These are phyloP conservation scores for Guyanaporus albipodus DNA, from an alignment of 768 basidiomycete species.

Conservation along the genomic window DNA sequence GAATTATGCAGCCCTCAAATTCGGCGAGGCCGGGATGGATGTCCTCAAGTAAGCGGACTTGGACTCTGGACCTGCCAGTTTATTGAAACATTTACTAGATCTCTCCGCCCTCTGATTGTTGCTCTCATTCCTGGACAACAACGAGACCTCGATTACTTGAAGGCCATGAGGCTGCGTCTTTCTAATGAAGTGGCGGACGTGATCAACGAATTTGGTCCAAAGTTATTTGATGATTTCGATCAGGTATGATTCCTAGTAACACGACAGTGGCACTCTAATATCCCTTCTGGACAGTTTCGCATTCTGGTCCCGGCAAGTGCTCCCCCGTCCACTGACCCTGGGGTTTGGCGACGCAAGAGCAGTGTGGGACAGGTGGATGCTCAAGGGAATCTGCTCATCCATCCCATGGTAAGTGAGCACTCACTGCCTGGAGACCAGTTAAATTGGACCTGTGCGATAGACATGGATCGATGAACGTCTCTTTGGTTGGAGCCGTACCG, in stretches of 20 bases:
- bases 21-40: slow-evolving; percentile 97
- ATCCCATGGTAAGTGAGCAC: slow-evolving; percentile 68
- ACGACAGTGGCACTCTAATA: not conserved
- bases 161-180: slow-evolving; percentile 66
- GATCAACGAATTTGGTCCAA: slow-evolving; percentile 86
- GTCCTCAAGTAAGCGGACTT: slow-evolving; percentile 79
- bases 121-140: slow-evolving; percentile 88
- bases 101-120: slow-evolving; percentile 83
- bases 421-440: not conserved
- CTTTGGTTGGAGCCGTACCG: slow-evolving; percentile 86
- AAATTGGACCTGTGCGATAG: slow-evolving; percentile 25
- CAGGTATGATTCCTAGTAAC: slow-evolving; percentile 44
- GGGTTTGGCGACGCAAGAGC: slow-evolving; percentile 77
- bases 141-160: slow-evolving; percentile 69
- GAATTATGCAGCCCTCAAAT: slow-evolving; percentile 91
- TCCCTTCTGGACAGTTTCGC: slow-evolving; percentile 49
- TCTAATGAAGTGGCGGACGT: slow-evolving; percentile 80
- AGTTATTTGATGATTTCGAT: slow-evolving; percentile 83
- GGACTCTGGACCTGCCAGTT: not conserved
- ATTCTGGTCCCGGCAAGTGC: slow-evolving; percentile 79
- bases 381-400: slow-evolving; percentile 77
- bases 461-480: slow-evolving; percentile 92
- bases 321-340: slow-evolving; percentile 73
- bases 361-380: slow-evolving; percentile 80
- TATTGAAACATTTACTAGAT: slow-evolving; percentile 45